Evolutionary conservation across 768 basidiomycete genomes (phyloP).

Genomic region (Lactifluus pinguis): DNA sequence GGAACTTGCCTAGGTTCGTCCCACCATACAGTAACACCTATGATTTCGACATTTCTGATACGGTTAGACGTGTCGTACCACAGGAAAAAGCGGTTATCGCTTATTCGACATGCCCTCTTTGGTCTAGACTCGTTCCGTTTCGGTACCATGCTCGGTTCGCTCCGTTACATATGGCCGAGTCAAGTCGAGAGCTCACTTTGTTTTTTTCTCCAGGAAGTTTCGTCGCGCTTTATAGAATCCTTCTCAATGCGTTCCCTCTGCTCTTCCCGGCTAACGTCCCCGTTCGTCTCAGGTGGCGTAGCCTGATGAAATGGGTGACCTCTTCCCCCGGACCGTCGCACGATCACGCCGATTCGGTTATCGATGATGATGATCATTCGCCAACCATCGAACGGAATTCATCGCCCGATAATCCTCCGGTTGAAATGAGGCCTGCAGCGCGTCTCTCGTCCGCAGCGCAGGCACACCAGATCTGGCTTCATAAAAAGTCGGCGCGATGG

Average conservation of each 20-base stretch:
- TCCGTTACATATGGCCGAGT: background rate
- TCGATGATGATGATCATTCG: constrained; percentile 21
- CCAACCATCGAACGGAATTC: constrained; percentile 9
- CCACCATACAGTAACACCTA: too few species aligned
- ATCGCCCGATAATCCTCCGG: constrained; percentile 2
- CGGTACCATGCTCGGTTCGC: constrained; percentile 73
- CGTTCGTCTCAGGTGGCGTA: constrained; percentile 13
- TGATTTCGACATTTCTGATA: background rate
- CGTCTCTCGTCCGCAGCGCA: constrained; percentile 55
- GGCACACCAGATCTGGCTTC: constrained; percentile 53
- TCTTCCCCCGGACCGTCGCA: background rate
- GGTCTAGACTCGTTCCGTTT: constrained; percentile 78
- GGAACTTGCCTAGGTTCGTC: constrained; percentile 24
- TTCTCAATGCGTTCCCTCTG: constrained; percentile 71
- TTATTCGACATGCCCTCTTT: constrained; percentile 80
- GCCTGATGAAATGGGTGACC: constrained; percentile 1
- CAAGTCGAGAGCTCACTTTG: background rate
- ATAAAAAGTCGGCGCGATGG: constrained; percentile 66
- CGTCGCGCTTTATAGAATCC: constrained; percentile 66
- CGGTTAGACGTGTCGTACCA: too few species aligned
- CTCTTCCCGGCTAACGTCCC: constrained; percentile 37
- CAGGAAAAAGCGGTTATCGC: constrained; percentile 53
- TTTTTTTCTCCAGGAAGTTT: constrained; percentile 48
- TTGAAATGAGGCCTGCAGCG: constrained; percentile 27
- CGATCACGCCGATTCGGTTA: constrained; percentile 3